Percentiles rank a stretch among this genome's conserved stretches.
phyloP scores from a whole-genome alignment of 2,329 filamentous ascomycete species.

The Aspergillus melleus region DNA sequence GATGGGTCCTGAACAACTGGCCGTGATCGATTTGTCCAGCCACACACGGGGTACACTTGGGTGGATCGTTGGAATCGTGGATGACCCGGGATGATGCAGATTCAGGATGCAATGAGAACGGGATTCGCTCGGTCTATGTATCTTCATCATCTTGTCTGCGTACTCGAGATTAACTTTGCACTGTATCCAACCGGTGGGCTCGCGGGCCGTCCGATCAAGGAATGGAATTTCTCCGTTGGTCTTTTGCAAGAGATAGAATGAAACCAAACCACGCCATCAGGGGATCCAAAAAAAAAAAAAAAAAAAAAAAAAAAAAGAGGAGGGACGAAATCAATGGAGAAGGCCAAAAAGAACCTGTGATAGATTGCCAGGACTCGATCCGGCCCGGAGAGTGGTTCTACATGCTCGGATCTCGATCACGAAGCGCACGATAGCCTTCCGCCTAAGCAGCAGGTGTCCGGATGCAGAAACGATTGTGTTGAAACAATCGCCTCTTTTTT shows the following conservation, averaged over 20 bases:
- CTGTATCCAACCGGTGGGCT: neutral
- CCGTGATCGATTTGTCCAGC: slow-evolving; percentile 14
- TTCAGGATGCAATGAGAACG: neutral
- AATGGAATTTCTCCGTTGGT: no score
- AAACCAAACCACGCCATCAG: no score
- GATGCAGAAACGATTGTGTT: neutral
- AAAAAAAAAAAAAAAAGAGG: no score
- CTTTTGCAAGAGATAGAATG: no score
- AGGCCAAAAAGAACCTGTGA: no score
- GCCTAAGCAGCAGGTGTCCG: neutral
- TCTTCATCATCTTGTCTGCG: neutral
- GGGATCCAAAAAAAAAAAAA: no score
- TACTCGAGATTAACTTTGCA: neutral
- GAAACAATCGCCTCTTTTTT: neutral
- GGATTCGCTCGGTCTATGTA: no score
- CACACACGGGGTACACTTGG: neutral
- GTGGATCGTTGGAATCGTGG: slow-evolving; percentile 3
- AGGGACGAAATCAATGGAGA: no score
- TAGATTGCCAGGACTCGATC: neutral
- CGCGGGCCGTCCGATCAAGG: no score
- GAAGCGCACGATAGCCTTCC: neutral
- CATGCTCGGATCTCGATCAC: neutral
- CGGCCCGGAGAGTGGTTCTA: neutral
- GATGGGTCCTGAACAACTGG: slow-evolving; percentile 17
- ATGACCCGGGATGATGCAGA: slow-evolving; percentile 3